These are phyloP conservation scores for Macrolepiota albuminosa DNA, from an alignment of 768 basidiomycete species.

Conservation along the genomic window DNA sequence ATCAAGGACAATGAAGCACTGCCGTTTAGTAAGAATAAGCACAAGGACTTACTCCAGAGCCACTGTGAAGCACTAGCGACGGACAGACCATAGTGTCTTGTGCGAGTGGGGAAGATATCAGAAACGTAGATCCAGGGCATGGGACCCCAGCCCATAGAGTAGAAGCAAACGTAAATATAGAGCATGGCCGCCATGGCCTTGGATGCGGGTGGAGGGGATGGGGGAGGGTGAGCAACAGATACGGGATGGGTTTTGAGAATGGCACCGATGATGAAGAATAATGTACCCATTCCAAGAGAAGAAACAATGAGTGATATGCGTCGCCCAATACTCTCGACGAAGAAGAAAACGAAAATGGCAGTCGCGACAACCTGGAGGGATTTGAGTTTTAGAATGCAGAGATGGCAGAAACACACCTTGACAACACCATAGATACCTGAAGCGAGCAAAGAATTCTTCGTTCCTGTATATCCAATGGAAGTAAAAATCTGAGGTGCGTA, in stretches of 20 bases:
- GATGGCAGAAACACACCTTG: slow-evolving; percentile 4
- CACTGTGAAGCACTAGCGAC: slow-evolving; percentile 76
- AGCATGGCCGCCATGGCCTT: slow-evolving; percentile 85
- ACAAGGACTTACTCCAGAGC: slow-evolving; percentile 60
- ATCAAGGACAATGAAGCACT: not conserved
- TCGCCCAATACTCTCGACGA: slow-evolving; percentile 68
- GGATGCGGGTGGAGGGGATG: slow-evolving; percentile 47
- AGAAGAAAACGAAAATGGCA: slow-evolving; percentile 57
- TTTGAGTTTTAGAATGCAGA: not conserved
- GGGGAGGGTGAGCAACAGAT: slow-evolving; percentile 15
- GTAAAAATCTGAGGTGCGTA: slow-evolving; percentile 73
- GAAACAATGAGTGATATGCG: slow-evolving; percentile 68
- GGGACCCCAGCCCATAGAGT: slow-evolving; percentile 81
- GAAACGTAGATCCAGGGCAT: slow-evolving; percentile 60
- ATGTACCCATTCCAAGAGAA: slow-evolving; percentile 70
- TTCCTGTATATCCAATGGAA: slow-evolving; percentile 63
- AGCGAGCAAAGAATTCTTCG: slow-evolving; percentile 59
- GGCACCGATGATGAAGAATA: slow-evolving; percentile 83
- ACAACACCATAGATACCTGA: slow-evolving; percentile 57
- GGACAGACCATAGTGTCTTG: slow-evolving; percentile 75
- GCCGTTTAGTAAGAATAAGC: not conserved
- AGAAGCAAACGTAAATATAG: slow-evolving; percentile 85
- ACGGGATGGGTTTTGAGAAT: slow-evolving; percentile 72
- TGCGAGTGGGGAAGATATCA: slow-evolving; percentile 85
- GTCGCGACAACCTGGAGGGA: slow-evolving; percentile 48